Base-by-base conservation (phyloP, 164 flowering plant species). In the Macadamia tetraphylla region DNA sequence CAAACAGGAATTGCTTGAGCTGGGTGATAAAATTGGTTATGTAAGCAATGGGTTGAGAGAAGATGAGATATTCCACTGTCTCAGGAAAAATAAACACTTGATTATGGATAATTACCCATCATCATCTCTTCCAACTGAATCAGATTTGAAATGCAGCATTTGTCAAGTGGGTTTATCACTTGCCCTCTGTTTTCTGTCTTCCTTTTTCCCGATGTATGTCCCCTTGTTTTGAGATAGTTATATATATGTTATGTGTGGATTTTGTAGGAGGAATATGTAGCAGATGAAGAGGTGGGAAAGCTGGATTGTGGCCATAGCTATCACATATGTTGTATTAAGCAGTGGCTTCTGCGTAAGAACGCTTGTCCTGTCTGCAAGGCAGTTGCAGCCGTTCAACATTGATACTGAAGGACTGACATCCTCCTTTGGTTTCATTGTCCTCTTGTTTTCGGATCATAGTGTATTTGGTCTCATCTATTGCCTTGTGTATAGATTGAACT, bases 21-120 rank as follows among this genome's bases (percentile, higher is more conserved):
- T 88, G 51, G 86, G 92, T 58, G 92, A 88, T n/a, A 82, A 76
- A 63, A 86, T 88, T 59, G 92, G 92, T 17, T 69, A 83, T 74
- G 90, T 88, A 57, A 84, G 71, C 76, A 84, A 88, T 40, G 92
- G 92, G 31, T 75, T 88, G 81, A 81, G 73, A 67, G 92, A 86
- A 70, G 88, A 88, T 49, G 86, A 84, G 66, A 83, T 88, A 64
- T 42, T 63, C 18, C 78, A 73, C 49, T 86, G 86, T 70, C 71
- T 88, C 49, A 78, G 81, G 70, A 88, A 80, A 78, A 73, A 75
- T 18, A 86, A 86, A 65, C 79, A 73, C 48, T 73, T 84, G 0
- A 18, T 70, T 12, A 58, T 72, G 67, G 80, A 72, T 44, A 63
- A 78, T 46, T 64, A 76, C 17, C 71, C 81, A 9, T 76, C 81